Percentiles rank a stretch among this genome's conserved stretches.
phyloP scores from a whole-genome alignment of 2,329 filamentous ascomycete genomes.

The Samsoniella hepiali region DNA sequence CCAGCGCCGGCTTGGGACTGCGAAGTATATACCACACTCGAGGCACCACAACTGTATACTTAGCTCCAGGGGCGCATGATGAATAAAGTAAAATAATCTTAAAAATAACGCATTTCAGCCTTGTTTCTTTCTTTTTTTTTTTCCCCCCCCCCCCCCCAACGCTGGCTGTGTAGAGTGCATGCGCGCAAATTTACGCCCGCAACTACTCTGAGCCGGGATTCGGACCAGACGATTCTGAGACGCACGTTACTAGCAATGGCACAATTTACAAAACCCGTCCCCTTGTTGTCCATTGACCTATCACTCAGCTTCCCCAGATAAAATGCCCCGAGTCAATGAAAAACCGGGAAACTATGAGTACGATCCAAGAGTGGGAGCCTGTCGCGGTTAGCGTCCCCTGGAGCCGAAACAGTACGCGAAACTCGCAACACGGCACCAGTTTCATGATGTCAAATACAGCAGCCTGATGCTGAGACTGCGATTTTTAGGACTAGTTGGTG shows the following conservation, averaged over 20 bases:
- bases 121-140: neutral
- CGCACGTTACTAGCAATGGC: neutral
- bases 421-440: neutral
- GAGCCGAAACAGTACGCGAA: neutral
- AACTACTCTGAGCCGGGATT: neutral
- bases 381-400: neutral
- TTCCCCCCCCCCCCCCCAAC: neutral
- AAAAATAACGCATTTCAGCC: neutral
- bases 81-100: neutral
- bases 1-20: constrained; percentile 8
- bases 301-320: neutral
- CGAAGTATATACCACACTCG: constrained; percentile 13
- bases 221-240: neutral
- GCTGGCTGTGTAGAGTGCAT: neutral
- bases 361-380: neutral
- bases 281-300: neutral
- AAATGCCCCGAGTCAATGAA: neutral
- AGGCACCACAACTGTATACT: neutral
- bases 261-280: neutral
- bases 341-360: neutral
- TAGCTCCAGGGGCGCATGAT: neutral
- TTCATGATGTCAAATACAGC: constrained; percentile 3
- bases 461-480: neutral
- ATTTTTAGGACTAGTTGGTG: neutral
- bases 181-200: too few relatives aligned